Evolutionary conservation across 352 stramenopile genomes (phyloP).

Genomic region (Phytophthora pini): DNA sequence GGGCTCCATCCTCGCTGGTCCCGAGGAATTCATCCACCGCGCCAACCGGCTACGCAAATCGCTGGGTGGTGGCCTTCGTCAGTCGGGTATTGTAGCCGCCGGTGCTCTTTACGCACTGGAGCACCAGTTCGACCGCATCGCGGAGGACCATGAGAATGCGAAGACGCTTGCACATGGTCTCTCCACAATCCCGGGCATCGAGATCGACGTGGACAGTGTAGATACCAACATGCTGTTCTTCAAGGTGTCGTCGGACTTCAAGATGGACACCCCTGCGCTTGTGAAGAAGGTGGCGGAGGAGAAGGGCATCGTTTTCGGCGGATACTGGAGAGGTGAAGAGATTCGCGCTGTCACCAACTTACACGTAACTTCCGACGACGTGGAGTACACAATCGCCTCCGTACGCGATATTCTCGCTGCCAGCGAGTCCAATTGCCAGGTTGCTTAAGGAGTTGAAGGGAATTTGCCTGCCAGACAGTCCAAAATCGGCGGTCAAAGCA

Average conservation of each 20-base stretch:
- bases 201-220: constrained; percentile 64
- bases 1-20: constrained; percentile 93
- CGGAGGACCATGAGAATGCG: constrained; percentile 84
- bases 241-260: constrained; percentile 53
- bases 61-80: constrained; percentile 96
- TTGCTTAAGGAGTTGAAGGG: constrained; percentile 26
- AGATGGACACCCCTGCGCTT: constrained; percentile 57
- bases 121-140: constrained; percentile 84
- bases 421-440: constrained; percentile 32
- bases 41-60: constrained; percentile 95
- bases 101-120: constrained; percentile 92
- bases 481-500: constrained; percentile 8
- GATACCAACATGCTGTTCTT: constrained; percentile 92
- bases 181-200: constrained; percentile 68
- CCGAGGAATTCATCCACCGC: constrained; percentile 85
- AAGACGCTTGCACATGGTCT: constrained; percentile 74
- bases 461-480: constrained; percentile 18
- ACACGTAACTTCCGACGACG: constrained; percentile 66
- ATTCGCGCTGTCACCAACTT: constrained; percentile 83
- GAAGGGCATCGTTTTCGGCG: constrained; percentile 73
- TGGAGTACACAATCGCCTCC: constrained; percentile 67
- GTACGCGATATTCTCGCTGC: constrained; percentile 64
- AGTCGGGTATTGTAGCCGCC: constrained; percentile 93
- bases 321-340: constrained; percentile 69
- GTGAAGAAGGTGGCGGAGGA: constrained; percentile 61